Evolutionary conservation across 1,139 yeast species (phyloP).

Genomic region (Kodamaea ohmeri): DNA sequence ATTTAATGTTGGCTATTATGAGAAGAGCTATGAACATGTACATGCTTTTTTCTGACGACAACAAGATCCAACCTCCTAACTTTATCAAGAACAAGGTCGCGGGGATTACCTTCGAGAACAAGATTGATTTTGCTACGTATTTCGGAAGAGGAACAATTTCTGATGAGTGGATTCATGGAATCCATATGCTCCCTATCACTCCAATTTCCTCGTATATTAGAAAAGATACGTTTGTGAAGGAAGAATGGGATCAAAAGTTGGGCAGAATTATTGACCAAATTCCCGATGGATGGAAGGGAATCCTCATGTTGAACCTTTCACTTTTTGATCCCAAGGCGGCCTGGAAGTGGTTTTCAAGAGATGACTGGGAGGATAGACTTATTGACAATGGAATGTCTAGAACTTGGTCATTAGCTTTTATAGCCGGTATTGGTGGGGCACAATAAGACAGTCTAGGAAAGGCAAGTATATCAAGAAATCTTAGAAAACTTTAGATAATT

Average conservation of each 20-base stretch:
- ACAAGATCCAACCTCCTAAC: slow-evolving; percentile 36
- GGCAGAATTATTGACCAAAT: slow-evolving; percentile 31
- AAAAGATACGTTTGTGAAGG: slow-evolving; percentile 33
- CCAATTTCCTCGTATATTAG: slow-evolving; percentile 43
- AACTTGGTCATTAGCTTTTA: slow-evolving; percentile 45
- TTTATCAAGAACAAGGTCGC: slow-evolving; percentile 43
- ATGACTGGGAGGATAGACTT: slow-evolving; percentile 36
- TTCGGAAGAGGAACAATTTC: slow-evolving; percentile 44
- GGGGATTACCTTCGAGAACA: slow-evolving; percentile 47
- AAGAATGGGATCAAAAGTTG: slow-evolving; percentile 44
- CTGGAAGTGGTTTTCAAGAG: slow-evolving; percentile 40
- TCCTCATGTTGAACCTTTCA: slow-evolving; percentile 40
- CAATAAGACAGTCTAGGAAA: background rate
- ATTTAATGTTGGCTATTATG: slow-evolving; percentile 44
- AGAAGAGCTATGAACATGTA: slow-evolving; percentile 42
- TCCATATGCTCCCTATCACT: slow-evolving; percentile 48
- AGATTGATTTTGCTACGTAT: slow-evolving; percentile 44
- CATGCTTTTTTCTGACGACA: slow-evolving; percentile 41
- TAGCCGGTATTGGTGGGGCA: slow-evolving; percentile 38
- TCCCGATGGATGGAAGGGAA: slow-evolving; percentile 48
- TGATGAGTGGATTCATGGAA: slow-evolving; percentile 49
- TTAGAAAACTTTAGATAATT: too few species aligned
- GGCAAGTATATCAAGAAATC: background rate
- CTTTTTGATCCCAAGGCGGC: slow-evolving; percentile 35
- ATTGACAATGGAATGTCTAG: slow-evolving; percentile 47